Base-by-base conservation (phyloP, 139 green algal species). In the Micromonas commoda region DNA sequence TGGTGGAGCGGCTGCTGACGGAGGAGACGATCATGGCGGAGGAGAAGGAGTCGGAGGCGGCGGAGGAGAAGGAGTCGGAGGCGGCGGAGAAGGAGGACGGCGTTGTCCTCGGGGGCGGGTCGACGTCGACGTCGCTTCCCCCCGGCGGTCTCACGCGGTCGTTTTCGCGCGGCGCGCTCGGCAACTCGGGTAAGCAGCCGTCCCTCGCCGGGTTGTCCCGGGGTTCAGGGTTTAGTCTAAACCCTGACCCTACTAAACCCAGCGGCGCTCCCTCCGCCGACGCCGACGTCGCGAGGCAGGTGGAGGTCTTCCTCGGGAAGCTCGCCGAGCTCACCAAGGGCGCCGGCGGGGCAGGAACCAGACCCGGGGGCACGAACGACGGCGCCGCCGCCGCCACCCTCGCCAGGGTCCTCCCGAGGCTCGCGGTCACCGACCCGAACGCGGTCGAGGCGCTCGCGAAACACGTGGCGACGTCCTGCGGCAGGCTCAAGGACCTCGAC, bases 381-480 rank as follows among this genome's bases (percentile, higher is more conserved):
- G 19, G 5, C 19, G 19, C 19, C 29, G 67, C 24, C 5, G 71
- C 80, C 20, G 83, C 83, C 29, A 80, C 81, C 38, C 77, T 92
- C 37, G 88, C 85, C 0, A 76, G 83, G 9, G 68, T 91, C 9
- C 71, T 92, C 63, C 88, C 88, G 2, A 77, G 85, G 28, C 72
- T 92, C 32, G 86, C 88, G 1, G 80, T 78, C 28, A 64, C 77
- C 63, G 84, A 87, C 70, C 45, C 60, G n/a, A 63, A 68, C 4
- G 87, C 87, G 2, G 86, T 87, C 80, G 81, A 80, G n/a, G 79
- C 78, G 0, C 75, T 91, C 21, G 71, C 89, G 38, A 75, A 85
- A 20, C 83, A 89, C 66, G 90, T 89, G 69, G 38, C 61, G 13
- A 64, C 78, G 1, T 81, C 69, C 64, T 34, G 89, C 45, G 9